A percentile compares a stretch with the other conserved stretches of the same genome.
Evolutionary conservation across 108 stramenopile species (phyloP).

Genomic region (Fragilariopsis cylindrus): DNA sequence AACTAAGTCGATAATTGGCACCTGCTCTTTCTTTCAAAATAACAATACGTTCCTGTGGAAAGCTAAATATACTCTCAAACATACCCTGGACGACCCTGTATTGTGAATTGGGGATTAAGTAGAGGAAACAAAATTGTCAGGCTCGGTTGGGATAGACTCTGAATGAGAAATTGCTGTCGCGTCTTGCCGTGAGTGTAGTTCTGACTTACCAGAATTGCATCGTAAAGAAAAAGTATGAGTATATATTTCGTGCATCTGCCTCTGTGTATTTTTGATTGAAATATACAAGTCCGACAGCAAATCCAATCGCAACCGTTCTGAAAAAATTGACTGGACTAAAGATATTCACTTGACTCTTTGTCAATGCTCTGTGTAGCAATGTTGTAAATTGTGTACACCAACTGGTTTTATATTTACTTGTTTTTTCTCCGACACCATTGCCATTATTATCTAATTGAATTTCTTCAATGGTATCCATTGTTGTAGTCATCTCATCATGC

Average conservation of each 20-base stretch:
- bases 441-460: too few relatives aligned
- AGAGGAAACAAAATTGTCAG: too few relatives aligned
- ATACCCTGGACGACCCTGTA: constrained; percentile 75
- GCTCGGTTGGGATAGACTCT: too few relatives aligned
- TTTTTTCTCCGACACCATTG: background rate
- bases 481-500: constrained; percentile 43
- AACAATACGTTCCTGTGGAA: constrained; percentile 63
- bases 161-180: too few relatives aligned
- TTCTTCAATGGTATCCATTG: constrained; percentile 32
- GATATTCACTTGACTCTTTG: constrained; percentile 65
- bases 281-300: constrained; percentile 59
- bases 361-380: constrained; percentile 58
- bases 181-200: constrained; percentile 39
- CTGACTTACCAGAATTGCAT: constrained; percentile 65
- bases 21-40: constrained; percentile 69
- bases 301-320: constrained; percentile 61
- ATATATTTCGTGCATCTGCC: constrained; percentile 42
- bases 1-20: constrained; percentile 65
- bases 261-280: constrained; percentile 63
- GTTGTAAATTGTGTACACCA: constrained; percentile 64
- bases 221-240: constrained; percentile 66
- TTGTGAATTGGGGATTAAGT: too few relatives aligned
- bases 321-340: constrained; percentile 68
- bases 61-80: constrained; percentile 68
- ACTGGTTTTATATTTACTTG: constrained; percentile 51